Conservation (phyloP, 345 rosid species). For the Corchorus olitorius region DNA sequence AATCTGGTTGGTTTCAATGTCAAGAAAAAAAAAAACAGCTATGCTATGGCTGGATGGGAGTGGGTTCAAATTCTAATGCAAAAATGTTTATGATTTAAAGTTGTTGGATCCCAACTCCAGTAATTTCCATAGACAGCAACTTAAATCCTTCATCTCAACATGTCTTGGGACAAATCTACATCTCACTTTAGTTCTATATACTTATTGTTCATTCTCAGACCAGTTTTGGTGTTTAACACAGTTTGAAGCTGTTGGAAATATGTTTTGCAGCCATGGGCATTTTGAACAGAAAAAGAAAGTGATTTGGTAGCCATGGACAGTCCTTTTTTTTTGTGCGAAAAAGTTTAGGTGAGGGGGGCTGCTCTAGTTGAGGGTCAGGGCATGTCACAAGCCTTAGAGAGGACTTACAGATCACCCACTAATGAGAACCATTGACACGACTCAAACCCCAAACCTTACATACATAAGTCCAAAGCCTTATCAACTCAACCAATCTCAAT, state of each 20-base stretch:
- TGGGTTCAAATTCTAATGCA: not conserved
- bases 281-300: not conserved
- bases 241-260: not conserved
- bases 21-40: not conserved
- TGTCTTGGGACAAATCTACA: not conserved
- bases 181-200: not conserved
- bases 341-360: too few species aligned
- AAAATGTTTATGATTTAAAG: not conserved
- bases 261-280: too few species aligned
- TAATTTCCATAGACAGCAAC: not conserved
- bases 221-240: not conserved
- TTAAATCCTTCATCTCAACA: not conserved
- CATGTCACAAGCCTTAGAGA: too few species aligned
- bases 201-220: not conserved
- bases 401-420: too few species aligned
- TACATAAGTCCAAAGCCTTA: too few species aligned
- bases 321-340: too few species aligned
- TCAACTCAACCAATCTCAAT: too few species aligned
- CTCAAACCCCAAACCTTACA: too few species aligned
- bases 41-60: not conserved
- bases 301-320: not conserved
- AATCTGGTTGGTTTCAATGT: not conserved
- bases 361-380: too few species aligned
- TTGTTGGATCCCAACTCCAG: slow-evolving; percentile 1
- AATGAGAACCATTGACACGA: too few species aligned